These are phyloP conservation scores for Melastoma candidum DNA, from an alignment of 441 rosid species.

Conservation along the genomic window DNA sequence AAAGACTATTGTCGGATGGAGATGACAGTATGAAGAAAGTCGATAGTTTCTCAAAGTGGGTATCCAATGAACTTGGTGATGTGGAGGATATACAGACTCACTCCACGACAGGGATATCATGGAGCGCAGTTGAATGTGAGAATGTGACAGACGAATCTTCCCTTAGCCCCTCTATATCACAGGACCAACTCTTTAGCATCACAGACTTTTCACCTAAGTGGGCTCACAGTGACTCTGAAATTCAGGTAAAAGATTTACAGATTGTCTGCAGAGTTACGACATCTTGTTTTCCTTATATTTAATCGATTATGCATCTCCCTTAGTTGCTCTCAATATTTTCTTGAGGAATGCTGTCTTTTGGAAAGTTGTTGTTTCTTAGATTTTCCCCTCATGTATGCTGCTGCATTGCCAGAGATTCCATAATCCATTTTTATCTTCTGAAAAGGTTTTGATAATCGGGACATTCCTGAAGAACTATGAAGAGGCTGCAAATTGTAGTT, in stretches of 20 bases:
- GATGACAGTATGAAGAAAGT: slow-evolving; percentile 3
- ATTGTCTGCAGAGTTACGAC: neutral
- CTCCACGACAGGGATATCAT: slow-evolving; percentile 4
- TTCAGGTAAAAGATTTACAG: slow-evolving; percentile 29
- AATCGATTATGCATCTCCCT: slow-evolving; percentile 33
- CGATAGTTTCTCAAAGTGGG: slow-evolving; percentile 1
- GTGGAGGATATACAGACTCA: slow-evolving; percentile 3
- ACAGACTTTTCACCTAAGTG: slow-evolving; percentile 63
- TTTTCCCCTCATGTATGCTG: too few relatives aligned
- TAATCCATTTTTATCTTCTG: slow-evolving; percentile 9
- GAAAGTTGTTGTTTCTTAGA: too few relatives aligned
- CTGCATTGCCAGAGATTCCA: neutral
- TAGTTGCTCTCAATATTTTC: too few relatives aligned
- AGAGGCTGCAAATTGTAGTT: slow-evolving; percentile 24
- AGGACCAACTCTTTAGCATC: slow-evolving; percentile 58
- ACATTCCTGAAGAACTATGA: slow-evolving; percentile 43
- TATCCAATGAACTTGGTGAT: neutral
- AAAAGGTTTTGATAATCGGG: slow-evolving; percentile 46
- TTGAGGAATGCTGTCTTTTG: too few relatives aligned
- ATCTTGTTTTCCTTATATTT: slow-evolving; percentile 6
- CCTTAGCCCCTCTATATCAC: slow-evolving; percentile 56
- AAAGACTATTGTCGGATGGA: slow-evolving; percentile 14
- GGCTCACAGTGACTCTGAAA: slow-evolving; percentile 39
- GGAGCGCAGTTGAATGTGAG: slow-evolving; percentile 8
- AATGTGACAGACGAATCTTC: slow-evolving; percentile 14